These are phyloP conservation scores for Albugo laibachii DNA, from an alignment of 352 stramenopile genomes.

Conservation along the genomic window DNA sequence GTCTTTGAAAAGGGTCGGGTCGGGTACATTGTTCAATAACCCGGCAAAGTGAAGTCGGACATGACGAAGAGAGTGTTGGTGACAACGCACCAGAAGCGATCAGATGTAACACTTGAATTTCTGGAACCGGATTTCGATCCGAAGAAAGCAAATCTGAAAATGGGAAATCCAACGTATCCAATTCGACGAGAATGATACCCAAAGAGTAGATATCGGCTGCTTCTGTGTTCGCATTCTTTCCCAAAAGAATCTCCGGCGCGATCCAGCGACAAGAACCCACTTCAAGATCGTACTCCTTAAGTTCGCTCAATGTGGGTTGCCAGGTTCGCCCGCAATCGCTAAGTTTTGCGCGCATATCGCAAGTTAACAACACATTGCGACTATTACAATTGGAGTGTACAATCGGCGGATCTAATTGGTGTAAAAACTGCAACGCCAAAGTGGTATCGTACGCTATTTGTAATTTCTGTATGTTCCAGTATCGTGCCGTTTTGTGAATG, in stretches of 20 bases:
- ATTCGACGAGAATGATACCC: slow-evolving; percentile 39
- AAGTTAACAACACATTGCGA: slow-evolving; percentile 18
- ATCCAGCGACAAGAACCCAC: slow-evolving; percentile 29
- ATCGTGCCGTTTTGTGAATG: slow-evolving; percentile 9
- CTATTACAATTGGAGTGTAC: slow-evolving; percentile 21
- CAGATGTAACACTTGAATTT: slow-evolving; percentile 1
- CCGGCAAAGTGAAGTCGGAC: background rate
- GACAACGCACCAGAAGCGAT: background rate
- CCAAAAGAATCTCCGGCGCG: slow-evolving; percentile 35
- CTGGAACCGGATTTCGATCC: slow-evolving; percentile 20
- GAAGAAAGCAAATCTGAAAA: slow-evolving; percentile 40
- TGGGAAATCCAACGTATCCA: slow-evolving; percentile 45
- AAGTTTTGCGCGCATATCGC: slow-evolving; percentile 14
- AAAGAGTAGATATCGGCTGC: slow-evolving; percentile 56
- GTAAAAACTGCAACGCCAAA: slow-evolving; percentile 14
- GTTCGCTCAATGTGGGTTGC: background rate
- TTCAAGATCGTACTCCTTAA: slow-evolving; percentile 4
- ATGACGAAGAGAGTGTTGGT: background rate
- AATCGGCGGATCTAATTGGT: slow-evolving; percentile 27
- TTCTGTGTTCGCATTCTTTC: slow-evolving; percentile 17
- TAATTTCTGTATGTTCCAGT: slow-evolving; percentile 33
- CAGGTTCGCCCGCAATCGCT: slow-evolving; percentile 10
- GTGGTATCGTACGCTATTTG: slow-evolving; percentile 13
- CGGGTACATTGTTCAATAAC: too few species aligned
- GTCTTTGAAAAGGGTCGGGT: too few species aligned